Percentiles rank a stretch among this genome's conserved stretches.
Conservation (phyloP, 305 asterid species). For the Nicotiana rustica region DNA sequence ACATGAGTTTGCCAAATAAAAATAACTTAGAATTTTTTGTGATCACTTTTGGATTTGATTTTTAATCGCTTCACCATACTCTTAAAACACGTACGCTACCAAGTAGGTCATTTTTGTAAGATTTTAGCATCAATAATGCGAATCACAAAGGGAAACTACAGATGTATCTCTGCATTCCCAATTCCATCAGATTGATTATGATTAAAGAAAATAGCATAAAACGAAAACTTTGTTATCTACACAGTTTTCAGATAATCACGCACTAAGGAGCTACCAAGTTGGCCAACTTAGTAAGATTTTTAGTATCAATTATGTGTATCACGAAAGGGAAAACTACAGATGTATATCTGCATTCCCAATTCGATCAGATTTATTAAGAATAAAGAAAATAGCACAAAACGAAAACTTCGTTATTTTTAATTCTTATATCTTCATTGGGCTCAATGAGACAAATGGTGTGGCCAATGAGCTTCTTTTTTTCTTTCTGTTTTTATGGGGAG, state of each 20-base stretch:
- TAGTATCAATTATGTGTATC: not conserved
- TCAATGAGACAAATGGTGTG: constrained; percentile 24
- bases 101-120: constrained; percentile 2
- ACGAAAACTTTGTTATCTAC: not conserved
- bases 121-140: not conserved
- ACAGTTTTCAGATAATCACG: not conserved
- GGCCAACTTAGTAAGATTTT: constrained; percentile 5
- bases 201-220: constrained; percentile 11
- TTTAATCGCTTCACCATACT: too few species aligned
- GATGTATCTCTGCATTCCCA: constrained; percentile 24
- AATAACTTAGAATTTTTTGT: too few species aligned
- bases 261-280: not conserved
- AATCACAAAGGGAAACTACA: not conserved
- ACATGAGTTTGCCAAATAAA: too few species aligned
- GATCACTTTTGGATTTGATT: too few species aligned
- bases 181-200: constrained; percentile 1
- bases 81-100: not conserved
- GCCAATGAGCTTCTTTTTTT: not conserved
- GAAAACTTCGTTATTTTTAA: not conserved
- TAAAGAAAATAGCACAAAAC: constrained; percentile 16
- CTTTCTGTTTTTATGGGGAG: constrained; percentile 16
- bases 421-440: constrained; percentile 28
- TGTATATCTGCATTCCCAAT: constrained; percentile 20
- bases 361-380: not conserved
- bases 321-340: not conserved